Evolutionary conservation across 192 early-diverging fungal genomes (phyloP), one percentile per base, ranked within the genome.

Genomic region (Backusella australiensis): DNA sequence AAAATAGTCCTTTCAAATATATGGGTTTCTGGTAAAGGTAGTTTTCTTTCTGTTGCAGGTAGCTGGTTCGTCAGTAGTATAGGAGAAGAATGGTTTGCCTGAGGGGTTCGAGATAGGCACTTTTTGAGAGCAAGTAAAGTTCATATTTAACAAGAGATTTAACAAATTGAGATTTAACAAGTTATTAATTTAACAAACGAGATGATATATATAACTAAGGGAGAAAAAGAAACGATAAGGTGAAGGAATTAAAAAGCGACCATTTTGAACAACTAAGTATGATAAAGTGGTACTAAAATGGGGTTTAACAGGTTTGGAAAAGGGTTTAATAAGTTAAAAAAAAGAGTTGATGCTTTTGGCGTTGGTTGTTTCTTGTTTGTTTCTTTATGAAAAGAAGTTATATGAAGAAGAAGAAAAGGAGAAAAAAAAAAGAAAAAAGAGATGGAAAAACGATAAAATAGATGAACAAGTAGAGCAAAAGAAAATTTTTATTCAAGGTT

Each of bases 11-110:
- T 71, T 59, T 63, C 36, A 73, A 41, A 69, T 69, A 14, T 35
- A n/a, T 35, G n/a, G 34, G 35, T 69, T 69, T 17, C n/a, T 36
- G 26, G 42, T 71, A 71, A 44, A 71, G 41, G 11, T 44, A 38
- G 78, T 71, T 81, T 75, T 81, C 59, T 81, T 81, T 53, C 75
- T 52, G 76, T 69, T 75, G 73, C 76, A 78, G 69, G 80, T 81
- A 23, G 80, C 77, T 65, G 80, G 80, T 53, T 74, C 73, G 74
- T 81, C 80, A 41, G 80, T 81, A 26, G 76, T 77, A 53, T 81
- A 81, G 41, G 80, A 77, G 75, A 81, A 81, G 69, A 81, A 81
- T 38, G 80, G 80, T 56, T 70, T 77, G 69, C 69, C 74, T 34
- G 63, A 29, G 6, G 70, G 70, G n/a, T 71, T 71, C 15, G 39